Evolutionary conservation across 257 asterid genomes (phyloP).

Genomic region (Solanum piurae): DNA sequence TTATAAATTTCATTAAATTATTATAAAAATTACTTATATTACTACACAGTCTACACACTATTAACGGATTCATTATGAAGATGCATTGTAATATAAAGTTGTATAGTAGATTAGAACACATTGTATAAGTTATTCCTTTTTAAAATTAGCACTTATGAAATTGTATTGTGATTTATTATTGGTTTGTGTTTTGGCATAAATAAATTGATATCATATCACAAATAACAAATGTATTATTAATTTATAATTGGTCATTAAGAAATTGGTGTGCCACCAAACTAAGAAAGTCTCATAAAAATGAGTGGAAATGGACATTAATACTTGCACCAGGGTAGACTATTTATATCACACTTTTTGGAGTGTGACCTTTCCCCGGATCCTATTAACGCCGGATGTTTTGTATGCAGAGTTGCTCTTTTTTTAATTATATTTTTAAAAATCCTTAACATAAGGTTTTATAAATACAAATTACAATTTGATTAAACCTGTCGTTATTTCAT

Average conservation of each 20-base stretch:
- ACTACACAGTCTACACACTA: neutral
- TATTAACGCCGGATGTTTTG: neutral
- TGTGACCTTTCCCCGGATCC: too few species aligned
- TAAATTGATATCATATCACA: neutral
- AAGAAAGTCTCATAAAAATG: neutral
- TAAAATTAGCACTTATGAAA: neutral
- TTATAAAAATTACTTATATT: too few species aligned
- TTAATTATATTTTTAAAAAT: too few species aligned
- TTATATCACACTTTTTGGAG: neutral
- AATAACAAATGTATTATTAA: neutral
- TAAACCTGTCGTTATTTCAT: too few species aligned
- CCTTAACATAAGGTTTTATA: too few species aligned
- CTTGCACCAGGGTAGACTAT: neutral
- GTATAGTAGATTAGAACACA: neutral
- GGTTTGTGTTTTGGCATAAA: neutral
- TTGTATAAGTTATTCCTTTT: neutral
- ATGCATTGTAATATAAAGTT: neutral
- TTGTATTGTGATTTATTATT: neutral
- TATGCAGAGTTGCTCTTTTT: neutral
- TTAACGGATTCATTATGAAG: neutral
- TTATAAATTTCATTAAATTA: too few species aligned
- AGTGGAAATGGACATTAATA: too few species aligned
- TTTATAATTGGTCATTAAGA: neutral
- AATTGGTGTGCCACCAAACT: neutral
- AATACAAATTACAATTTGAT: too few species aligned